phyloP scores from a whole-genome alignment of 2,329 filamentous ascomycete genomes.

The Trichoderma breve region DNA sequence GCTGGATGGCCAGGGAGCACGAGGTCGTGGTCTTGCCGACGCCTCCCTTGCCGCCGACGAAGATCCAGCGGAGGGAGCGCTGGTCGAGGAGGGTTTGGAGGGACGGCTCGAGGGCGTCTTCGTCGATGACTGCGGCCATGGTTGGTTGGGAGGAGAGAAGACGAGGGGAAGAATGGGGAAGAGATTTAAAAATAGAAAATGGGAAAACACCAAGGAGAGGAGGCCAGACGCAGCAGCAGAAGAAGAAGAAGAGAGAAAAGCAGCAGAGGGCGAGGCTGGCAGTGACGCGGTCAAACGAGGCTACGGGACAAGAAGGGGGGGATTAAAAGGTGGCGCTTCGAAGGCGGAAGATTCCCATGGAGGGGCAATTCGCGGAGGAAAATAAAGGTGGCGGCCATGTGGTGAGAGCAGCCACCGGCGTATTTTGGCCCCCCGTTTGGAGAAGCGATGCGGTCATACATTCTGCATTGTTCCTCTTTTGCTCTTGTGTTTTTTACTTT shows the following conservation, averaged over 20 bases:
- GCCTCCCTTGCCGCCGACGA: conserved; percentile 96
- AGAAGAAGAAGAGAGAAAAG: neutral
- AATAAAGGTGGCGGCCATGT: neutral
- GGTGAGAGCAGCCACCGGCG: neutral
- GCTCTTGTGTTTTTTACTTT: too few species aligned
- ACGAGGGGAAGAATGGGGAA: neutral
- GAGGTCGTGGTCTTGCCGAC: conserved; percentile 99
- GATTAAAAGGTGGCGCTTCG: conserved; percentile 4
- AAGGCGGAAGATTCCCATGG: conserved; percentile 3
- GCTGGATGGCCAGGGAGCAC: conserved; percentile 95
- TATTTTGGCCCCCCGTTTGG: neutral
- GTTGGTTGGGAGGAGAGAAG: neutral
- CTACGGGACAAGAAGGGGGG: neutral
- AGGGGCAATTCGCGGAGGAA: conserved; percentile 21
- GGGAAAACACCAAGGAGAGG: neutral
- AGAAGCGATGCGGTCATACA: neutral
- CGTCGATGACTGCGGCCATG: conserved; percentile 47
- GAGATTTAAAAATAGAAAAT: neutral
- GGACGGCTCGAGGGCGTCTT: conserved; percentile 82
- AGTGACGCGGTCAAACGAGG: conserved; percentile 1
- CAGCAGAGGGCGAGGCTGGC: conserved; percentile 4
- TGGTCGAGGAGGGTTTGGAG: conserved; percentile 95
- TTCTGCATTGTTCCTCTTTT: neutral
- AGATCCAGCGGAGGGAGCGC: conserved; percentile 95
- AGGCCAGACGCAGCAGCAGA: neutral